Evolutionary conservation across 352 stramenopile species (phyloP).

Genomic region (Vaucheria bursata): DNA sequence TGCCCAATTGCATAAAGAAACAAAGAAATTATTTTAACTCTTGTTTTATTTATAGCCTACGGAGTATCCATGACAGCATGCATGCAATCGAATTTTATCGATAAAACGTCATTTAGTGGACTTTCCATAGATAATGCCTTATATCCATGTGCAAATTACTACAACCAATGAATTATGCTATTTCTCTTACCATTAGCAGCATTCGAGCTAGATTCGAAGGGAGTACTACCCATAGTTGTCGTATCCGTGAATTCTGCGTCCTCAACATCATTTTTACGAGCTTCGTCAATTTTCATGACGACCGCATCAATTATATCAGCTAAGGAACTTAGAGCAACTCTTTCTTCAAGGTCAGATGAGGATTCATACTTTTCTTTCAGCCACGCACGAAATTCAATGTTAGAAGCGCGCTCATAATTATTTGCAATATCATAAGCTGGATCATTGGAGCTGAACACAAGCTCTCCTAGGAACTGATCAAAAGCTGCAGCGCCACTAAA

Average conservation of each 20-base stretch:
- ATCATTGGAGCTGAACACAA: slow-evolving; percentile 42
- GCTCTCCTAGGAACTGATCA: slow-evolving; percentile 43
- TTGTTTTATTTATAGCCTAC: neutral
- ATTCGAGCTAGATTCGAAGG: neutral
- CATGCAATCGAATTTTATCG: neutral
- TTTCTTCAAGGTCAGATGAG: slow-evolving; percentile 41
- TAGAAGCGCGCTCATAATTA: slow-evolving; percentile 30
- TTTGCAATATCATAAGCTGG: slow-evolving; percentile 40
- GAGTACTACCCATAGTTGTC: neutral
- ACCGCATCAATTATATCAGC: slow-evolving; percentile 32
- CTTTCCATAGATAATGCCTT: neutral
- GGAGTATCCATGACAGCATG: neutral
- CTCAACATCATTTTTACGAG: neutral
- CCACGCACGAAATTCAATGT: slow-evolving; percentile 28
- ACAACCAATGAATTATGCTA: neutral
- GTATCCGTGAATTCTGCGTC: neutral
- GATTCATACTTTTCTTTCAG: slow-evolving; percentile 29
- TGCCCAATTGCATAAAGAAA: no score
- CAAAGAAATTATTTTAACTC: no score
- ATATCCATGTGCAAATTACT: neutral
- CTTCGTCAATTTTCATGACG: neutral
- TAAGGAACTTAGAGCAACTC: slow-evolving; percentile 26
- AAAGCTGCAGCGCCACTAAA: slow-evolving; percentile 14
- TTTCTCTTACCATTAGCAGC: neutral
- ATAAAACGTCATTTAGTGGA: neutral